phyloP scores from a whole-genome alignment of 371 early-diverging fungal species.

The Mortierella sp. region DNA sequence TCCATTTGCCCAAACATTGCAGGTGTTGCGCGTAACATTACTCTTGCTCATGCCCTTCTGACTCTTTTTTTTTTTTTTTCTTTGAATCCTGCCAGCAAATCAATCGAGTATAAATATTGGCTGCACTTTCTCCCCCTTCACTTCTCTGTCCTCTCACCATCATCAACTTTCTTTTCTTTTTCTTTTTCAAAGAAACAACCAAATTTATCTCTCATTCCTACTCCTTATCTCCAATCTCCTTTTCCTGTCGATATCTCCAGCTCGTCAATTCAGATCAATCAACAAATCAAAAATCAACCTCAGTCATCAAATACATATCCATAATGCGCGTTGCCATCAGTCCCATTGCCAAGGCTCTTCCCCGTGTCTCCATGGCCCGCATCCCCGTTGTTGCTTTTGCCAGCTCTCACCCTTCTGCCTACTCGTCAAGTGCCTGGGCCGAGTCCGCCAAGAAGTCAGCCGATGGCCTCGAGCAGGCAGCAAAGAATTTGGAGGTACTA shows the following conservation, averaged over 20 bases:
- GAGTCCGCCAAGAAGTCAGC: constrained; percentile 44
- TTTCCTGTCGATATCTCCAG: background rate
- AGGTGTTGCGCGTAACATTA: constrained; percentile 10
- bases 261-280: background rate
- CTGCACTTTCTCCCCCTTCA: background rate
- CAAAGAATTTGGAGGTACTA: constrained; percentile 28
- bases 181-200: background rate
- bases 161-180: background rate
- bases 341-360: constrained; percentile 41
- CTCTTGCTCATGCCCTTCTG: constrained; percentile 7
- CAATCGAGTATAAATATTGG: background rate
- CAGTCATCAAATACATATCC: background rate
- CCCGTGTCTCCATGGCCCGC: constrained; percentile 53
- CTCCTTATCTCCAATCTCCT: background rate
- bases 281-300: constrained; percentile 1
- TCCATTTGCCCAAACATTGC: background rate
- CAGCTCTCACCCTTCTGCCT: constrained; percentile 48
- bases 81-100: too few species aligned
- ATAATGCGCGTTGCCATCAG: constrained; percentile 45
- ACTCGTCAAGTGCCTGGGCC: constrained; percentile 55
- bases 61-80: constrained; percentile 5
- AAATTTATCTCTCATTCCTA: background rate
- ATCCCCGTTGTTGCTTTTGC: constrained; percentile 52
- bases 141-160: background rate
- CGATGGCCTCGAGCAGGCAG: constrained; percentile 41